Evolutionary conservation across 495 filamentous ascomycete species (phyloP).

Genomic region (Penicillium maclennaniae): DNA sequence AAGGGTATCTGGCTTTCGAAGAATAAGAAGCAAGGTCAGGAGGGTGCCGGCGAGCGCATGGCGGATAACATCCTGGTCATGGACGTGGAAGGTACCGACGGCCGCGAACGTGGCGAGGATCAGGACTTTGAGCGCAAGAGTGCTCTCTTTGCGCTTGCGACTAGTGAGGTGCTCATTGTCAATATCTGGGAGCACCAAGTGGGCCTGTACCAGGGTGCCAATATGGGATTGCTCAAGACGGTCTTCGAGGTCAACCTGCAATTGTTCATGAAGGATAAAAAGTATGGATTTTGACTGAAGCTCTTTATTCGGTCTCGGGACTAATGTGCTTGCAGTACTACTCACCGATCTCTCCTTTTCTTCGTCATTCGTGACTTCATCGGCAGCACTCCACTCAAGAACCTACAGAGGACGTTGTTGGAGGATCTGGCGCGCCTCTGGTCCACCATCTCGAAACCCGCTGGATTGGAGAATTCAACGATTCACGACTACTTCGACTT

Average conservation of each 20-base stretch:
- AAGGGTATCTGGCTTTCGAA: slow-evolving; percentile 99
- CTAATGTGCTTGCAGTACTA: slow-evolving; percentile 55
- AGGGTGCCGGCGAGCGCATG: slow-evolving; percentile 53
- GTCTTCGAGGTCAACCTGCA: slow-evolving; percentile 98
- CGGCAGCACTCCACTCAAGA: slow-evolving; percentile 81
- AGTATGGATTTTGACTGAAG: slow-evolving; percentile 50
- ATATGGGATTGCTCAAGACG: slow-evolving; percentile 97
- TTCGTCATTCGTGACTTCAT: slow-evolving; percentile 98
- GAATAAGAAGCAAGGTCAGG: slow-evolving; percentile 61
- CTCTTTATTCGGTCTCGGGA: slow-evolving; percentile 4
- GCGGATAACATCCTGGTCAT: slow-evolving; percentile 97
- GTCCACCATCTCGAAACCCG: slow-evolving; percentile 84
- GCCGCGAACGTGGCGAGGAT: slow-evolving; percentile 92
- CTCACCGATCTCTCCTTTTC: slow-evolving; percentile 88
- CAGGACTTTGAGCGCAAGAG: slow-evolving; percentile 99
- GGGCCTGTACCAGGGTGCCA: slow-evolving; percentile 94
- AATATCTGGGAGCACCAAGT: slow-evolving; percentile 99
- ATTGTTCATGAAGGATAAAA: slow-evolving; percentile 88
- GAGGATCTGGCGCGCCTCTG: slow-evolving; percentile 89
- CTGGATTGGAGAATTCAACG: slow-evolving; percentile 78
- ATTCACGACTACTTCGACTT: slow-evolving; percentile 99
- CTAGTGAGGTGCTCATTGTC: slow-evolving; percentile 95
- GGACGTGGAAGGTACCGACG: slow-evolving; percentile 98
- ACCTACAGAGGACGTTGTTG: slow-evolving; percentile 82
- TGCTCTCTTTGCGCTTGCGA: slow-evolving; percentile 92